Evolutionary conservation across 1,139 yeast species (phyloP), one percentile per base, ranked within the genome.

Genomic region (Yamadazyma siamensis): DNA sequence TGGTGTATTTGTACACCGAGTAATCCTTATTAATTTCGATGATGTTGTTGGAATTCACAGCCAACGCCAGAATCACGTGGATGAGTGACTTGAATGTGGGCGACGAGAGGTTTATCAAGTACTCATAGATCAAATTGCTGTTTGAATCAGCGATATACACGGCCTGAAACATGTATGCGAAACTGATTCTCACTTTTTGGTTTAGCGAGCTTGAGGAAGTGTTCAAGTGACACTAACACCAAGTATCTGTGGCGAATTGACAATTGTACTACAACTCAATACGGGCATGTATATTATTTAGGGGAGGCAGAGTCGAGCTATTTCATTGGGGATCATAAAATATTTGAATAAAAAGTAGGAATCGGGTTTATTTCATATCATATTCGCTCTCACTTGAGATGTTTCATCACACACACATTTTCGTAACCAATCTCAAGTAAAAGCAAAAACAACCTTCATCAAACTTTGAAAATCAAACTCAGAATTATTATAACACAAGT

Each of bases 71-170:
- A 14, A 63, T 39, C 6, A 56, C 53, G 11, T 59, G 52, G 12
- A 59, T 52, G 17, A 77, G 52, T 2, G 71, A 54, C 35, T 61
- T 56, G 46, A 72, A 69, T 2, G 61, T 52, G 2, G 87, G 87
- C 1, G 78, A 66, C 3, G 70, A 52, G 7, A 75, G 58, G 18
- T 68, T 56, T 9, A 69, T 56, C 6, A 79, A 67, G 45, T 78
- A 78, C 49, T 80, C 83, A 47, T 76, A 75, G 21, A 80, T 64
- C 33, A 78, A 60, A 29, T 63, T 64, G 40, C 71, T 65, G 32
- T 69, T 66, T 26, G 64, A 62, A 51, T 81, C 87, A 4, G 83
- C 59, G 16, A 83, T 74, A 50, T 78, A 82, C 14, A 83, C 61
- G 7, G 86, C 86, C 43, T 80, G 84, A 36, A 59, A 49, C 64